Evolutionary conservation across 176 grass and related monocot species (phyloP).

Genomic region (Guadua angustifolia): DNA sequence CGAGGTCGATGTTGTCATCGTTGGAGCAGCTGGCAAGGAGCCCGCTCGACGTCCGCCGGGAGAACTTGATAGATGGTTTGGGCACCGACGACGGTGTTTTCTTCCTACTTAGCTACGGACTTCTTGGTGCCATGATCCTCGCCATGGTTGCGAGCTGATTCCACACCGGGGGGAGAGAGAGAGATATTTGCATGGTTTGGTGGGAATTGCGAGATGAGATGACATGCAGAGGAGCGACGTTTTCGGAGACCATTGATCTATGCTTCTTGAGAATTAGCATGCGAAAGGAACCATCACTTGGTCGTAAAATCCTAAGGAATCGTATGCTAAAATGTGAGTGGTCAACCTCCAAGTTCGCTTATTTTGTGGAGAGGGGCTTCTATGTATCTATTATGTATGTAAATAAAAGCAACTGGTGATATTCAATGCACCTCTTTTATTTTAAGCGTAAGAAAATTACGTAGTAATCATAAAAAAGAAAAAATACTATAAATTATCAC

Average conservation of each 20-base stretch:
- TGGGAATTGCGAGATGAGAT: constrained; percentile 33
- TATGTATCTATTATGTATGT: too few relatives aligned
- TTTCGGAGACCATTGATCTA: constrained; percentile 31
- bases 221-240: constrained; percentile 29
- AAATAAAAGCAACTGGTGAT: too few relatives aligned
- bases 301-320: too few relatives aligned
- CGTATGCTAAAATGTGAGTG: too few relatives aligned
- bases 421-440: too few relatives aligned
- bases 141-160: constrained; percentile 28
- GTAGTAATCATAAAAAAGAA: too few relatives aligned
- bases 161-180: neutral
- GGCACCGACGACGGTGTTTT: constrained; percentile 36
- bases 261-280: neutral
- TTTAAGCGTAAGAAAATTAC: too few relatives aligned
- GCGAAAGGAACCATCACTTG: too few relatives aligned
- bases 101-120: constrained; percentile 27
- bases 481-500: too few relatives aligned
- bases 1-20: constrained; percentile 52
- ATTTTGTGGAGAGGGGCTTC: too few relatives aligned
- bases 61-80: constrained; percentile 51
- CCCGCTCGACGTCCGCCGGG: constrained; percentile 56
- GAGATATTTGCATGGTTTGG: constrained; percentile 36
- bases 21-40: constrained; percentile 47
- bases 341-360: too few relatives aligned
- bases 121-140: constrained; percentile 18